Base-by-base conservation (phyloP, 306 rosid species). In the Fragaria nilgerrensis region DNA sequence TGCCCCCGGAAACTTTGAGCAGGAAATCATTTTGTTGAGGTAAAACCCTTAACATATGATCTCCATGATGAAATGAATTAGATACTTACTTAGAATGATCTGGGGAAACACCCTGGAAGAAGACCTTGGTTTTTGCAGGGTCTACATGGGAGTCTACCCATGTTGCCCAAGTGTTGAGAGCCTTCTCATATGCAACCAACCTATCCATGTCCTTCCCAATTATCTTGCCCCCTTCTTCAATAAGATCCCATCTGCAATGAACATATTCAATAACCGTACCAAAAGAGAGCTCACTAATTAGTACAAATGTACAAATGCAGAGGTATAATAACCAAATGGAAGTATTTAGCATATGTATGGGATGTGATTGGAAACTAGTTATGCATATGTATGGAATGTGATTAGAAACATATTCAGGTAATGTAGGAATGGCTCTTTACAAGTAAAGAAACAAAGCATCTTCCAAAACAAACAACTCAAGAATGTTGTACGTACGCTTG, bases 91-190 rank as follows among this genome's bases (percentile, higher is more conserved):
- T 75, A 4, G 29, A 1, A 70, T 93, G 98, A 61, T 91, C 97
- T 0, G 98, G 98, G 52, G 97, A 93, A 5, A 93, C 78, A 29
- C 96, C 98, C 81, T 91, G 98, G 45, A 88, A 93, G 82, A 89
- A 87, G 52, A 93, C 88, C 67, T 9, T 83, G 44, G 93, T 86
- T 66, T 72, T 78, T 1, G 73, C 45, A 9, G 89, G 81, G 62
- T 93, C 77, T 19, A 93, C 74, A 47, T 83, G 80, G 72, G 15
- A 5, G 71, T 91, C 84, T n/a, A 93, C 81, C 98, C 98, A 93
- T 34, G 74, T 82, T 23, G 97, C 93, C 98, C 98, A 93, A 37
- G 93, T 93, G 5, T 73, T 86, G 68, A 93, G 13, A 52, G 67
- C 97, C 80, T 87, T 88, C 87, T 90, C 93, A 65, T 80, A 93